phyloP scores from a whole-genome alignment of 352 stramenopile species.

The Pelagophyceae sp. region DNA sequence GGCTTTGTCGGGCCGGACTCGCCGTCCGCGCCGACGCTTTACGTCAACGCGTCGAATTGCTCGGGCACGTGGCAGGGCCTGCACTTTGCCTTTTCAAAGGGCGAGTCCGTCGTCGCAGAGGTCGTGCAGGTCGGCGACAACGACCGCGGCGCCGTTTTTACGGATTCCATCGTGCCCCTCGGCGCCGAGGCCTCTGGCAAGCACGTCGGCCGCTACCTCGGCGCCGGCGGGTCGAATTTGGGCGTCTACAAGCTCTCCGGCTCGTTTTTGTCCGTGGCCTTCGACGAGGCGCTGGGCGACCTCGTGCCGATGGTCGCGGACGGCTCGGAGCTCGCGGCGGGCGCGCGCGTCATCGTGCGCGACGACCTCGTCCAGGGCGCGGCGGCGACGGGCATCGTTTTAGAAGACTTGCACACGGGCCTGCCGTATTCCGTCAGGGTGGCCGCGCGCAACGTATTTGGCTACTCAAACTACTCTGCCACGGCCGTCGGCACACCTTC shows the following conservation, averaged over 20 bases:
- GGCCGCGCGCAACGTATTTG: constrained; percentile 41
- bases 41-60: constrained; percentile 7
- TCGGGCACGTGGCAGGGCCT: neutral
- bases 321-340: constrained; percentile 19
- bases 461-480: constrained; percentile 35
- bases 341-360: constrained; percentile 25
- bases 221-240: constrained; percentile 31
- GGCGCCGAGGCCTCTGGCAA: neutral
- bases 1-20: constrained; percentile 5
- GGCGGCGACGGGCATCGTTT: constrained; percentile 38
- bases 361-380: constrained; percentile 42
- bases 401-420: constrained; percentile 47
- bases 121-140: constrained; percentile 8
- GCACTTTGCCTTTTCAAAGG: neutral
- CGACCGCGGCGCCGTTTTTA: neutral
- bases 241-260: constrained; percentile 48
- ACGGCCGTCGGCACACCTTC: constrained; percentile 35
- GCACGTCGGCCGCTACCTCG: constrained; percentile 31
- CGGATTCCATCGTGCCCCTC: constrained; percentile 8
- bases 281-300: constrained; percentile 50
- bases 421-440: constrained; percentile 52
- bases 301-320: constrained; percentile 26
- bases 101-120: neutral
- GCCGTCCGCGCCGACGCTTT: neutral
- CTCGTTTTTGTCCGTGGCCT: constrained; percentile 45